Evolutionary conservation across 495 filamentous ascomycete genomes (phyloP), one percentile per base, ranked within the genome.

Genomic region (Apodospora peruviana): DNA sequence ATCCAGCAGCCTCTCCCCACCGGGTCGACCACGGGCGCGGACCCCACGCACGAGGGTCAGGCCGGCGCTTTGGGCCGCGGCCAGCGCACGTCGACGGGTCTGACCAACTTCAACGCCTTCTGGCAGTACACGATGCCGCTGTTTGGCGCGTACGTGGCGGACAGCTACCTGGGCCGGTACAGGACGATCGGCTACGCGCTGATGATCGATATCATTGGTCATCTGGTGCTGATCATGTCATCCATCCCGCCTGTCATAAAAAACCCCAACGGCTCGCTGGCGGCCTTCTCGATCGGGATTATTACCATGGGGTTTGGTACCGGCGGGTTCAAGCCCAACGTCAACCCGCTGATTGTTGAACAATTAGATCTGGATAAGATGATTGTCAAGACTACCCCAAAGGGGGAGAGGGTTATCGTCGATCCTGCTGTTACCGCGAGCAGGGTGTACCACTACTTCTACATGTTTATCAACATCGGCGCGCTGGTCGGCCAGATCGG

Each of bases 101-200:
- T 90, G 44, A 83, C 80, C 11, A 76, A 75, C 51, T 86, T 89
- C 73, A 88, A 87, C 60, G 62, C 72, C 18, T 89, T 90, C 69
- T 89, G 84, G 86, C 75, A 78, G 17, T 90, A 90, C 55, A 52
- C 81, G 23, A 84, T 80, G 62, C 88, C 88, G 10, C 65, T 90
- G 25, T 54, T 78, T 5, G 77, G 76, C 65, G 85, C 84, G 50
- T 87, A 78, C 50, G 54, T 91, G 32, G 86, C 88, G 42, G 88
- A 93, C 67, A 72, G 77, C 39, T 83, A 80, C 55, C 79, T 78
- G 64, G 86, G 86, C 38, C 82, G 85, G 49, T 85, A 83, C 66
- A 81, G 76, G 57, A 88, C 86, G 19, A 87, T 90, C 50, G 71
- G 72, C 48, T 63, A 66, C 19, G 73, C 83, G 4, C 68, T 85